Base-by-base conservation (phyloP, 1,284 basidiomycete genomes). In the Heterobasidion parviporum region DNA sequence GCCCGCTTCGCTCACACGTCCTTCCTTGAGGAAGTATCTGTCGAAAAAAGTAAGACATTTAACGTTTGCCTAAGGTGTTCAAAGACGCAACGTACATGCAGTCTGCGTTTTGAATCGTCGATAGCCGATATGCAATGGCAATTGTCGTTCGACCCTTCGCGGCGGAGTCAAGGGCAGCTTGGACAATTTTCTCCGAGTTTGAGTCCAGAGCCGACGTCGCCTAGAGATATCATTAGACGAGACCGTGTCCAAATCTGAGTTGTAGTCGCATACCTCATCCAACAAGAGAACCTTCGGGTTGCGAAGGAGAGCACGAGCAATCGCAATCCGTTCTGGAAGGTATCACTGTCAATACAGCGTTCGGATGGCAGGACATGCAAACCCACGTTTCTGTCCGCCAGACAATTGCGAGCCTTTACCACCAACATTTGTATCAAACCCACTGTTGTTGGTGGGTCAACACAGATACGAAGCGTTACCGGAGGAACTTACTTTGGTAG, bases 131-230 rank as follows among this genome's bases (percentile, higher is more conserved):
- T 0, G 95, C 95, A 64, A 98, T 97, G 14, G 94, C 90, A 59
- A 94, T 89, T 1, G 92, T 94, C 14, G 93, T 94, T 54, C 94
- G 80, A 20, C 94, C 94, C 70, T 84, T 89, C 2, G 94, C 84
- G 6, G 94, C 96, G 64, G 85, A 81, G 71, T 99, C 95, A 26
- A 99, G 80, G 0, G 96, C 96, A 18, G 84, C 86, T 67, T 99
- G 96, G 6, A 99, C 96, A 48, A 98, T 86, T 67, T 89, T 90
- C 73, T 99, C 97, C 38, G 91, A 93, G 62, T 87, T 89, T 26
- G 91, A 92, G 72, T 99, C 96, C 34, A 99, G 78, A 1, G 94
- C 95, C n/a, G 91, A 94, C 0, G 96, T 98, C 3, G 94, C 94
- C 73, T 65, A 26, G 33, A 32, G 12, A 20, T 16, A 49, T 56